Percentiles rank a stretch among this genome's conserved stretches.
These are phyloP conservation scores for Malania oleifera DNA, from an alignment of 164 flowering plant species.

Conservation along the genomic window DNA sequence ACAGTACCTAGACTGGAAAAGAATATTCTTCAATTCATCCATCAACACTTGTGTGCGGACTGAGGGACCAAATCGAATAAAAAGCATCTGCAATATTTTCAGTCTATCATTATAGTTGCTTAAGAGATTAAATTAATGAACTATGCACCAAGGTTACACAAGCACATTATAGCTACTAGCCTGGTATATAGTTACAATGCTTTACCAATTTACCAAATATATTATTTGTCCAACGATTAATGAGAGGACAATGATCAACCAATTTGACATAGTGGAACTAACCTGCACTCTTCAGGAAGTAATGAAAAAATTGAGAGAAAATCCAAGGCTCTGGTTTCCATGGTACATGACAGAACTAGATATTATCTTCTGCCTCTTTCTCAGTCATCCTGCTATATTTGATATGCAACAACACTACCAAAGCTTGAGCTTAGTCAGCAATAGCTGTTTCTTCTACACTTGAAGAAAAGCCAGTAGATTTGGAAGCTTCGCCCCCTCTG, in stretches of 20 bases:
- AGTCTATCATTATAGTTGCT: background rate
- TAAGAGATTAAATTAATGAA: conserved; percentile 5
- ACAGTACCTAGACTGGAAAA: conserved; percentile 7
- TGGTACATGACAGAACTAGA: background rate
- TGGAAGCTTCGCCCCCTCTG: conserved; percentile 67
- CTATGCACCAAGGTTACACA: too few relatives aligned
- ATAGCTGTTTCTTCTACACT: conserved; percentile 30
- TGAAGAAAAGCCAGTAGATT: conserved; percentile 33
- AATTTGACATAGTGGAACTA: too few relatives aligned
- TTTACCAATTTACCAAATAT: too few relatives aligned
- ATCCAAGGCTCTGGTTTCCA: conserved; percentile 4
- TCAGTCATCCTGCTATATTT: background rate
- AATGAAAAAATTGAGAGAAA: conserved; percentile 1
- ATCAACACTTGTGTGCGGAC: background rate
- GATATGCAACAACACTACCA: conserved; percentile 7
- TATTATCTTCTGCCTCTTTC: background rate
- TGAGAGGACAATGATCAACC: too few relatives aligned
- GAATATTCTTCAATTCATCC: background rate
- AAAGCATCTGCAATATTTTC: conserved; percentile 8
- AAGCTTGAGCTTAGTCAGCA: conserved; percentile 20
- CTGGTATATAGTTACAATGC: too few relatives aligned
- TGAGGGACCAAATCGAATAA: conserved; percentile 2
- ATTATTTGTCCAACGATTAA: too few relatives aligned
- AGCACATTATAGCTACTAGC: too few relatives aligned
- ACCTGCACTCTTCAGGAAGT: conserved; percentile 12